phyloP scores from a whole-genome alignment of 2,329 filamentous ascomycete species.

The Leptographium radiaticola region DNA sequence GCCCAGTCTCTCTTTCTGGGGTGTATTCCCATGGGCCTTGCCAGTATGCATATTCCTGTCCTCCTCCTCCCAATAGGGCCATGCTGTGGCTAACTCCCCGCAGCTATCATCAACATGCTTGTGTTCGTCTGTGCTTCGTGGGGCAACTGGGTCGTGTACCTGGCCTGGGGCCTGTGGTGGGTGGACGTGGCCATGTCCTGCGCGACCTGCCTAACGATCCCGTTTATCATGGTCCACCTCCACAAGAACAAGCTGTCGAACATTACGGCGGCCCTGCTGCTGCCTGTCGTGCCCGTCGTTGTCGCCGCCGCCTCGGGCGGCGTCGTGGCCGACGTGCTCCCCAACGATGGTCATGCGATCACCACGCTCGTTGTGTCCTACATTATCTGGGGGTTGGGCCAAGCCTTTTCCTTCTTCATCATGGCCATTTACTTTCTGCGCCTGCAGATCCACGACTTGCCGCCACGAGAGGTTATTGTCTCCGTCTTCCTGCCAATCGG shows the following conservation, averaged over 20 bases:
- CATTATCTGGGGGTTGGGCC: slow-evolving; percentile 54
- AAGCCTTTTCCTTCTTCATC: slow-evolving; percentile 43
- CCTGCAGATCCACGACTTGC: slow-evolving; percentile 51
- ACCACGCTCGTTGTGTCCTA: slow-evolving; percentile 53
- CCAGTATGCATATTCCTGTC: slow-evolving; percentile 20
- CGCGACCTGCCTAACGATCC: slow-evolving; percentile 31
- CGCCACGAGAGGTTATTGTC: slow-evolving; percentile 51
- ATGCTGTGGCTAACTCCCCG: not conserved
- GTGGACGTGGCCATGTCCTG: slow-evolving; percentile 33
- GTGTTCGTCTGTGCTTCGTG: slow-evolving; percentile 45
- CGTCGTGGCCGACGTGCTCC: slow-evolving; percentile 48
- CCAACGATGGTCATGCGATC: slow-evolving; percentile 39
- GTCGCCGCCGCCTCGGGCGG: slow-evolving; percentile 51
- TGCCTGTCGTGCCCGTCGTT: slow-evolving; percentile 49
- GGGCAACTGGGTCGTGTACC: slow-evolving; percentile 35
- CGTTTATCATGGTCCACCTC: slow-evolving; percentile 31
- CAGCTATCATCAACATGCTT: slow-evolving; percentile 44
- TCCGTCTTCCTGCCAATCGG: slow-evolving; percentile 50
- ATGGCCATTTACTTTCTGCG: slow-evolving; percentile 59
- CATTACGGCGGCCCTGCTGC: slow-evolving; percentile 46
- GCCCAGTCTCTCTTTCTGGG: slow-evolving; percentile 50
- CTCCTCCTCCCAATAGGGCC: too few species aligned
- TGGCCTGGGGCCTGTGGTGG: slow-evolving; percentile 42
- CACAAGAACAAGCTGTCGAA: slow-evolving; percentile 20
- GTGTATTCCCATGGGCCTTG: slow-evolving; percentile 49